Percentiles rank a stretch among this genome's conserved stretches.
These are phyloP conservation scores for Metschnikowia baotianmanensis DNA, from an alignment of 805 yeast species.

Conservation along the genomic window DNA sequence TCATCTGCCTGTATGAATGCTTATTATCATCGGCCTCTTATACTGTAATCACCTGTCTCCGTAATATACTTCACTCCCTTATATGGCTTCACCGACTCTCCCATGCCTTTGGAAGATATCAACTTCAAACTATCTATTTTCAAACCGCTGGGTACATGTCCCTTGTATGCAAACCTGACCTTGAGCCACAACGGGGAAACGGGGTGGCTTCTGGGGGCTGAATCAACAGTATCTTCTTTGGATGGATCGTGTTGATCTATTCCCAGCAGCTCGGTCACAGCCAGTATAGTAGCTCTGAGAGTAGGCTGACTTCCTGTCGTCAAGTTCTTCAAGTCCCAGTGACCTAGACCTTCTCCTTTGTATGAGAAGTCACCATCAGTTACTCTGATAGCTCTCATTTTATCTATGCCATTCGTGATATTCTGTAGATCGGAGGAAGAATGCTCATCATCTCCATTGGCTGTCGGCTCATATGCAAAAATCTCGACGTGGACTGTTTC, in stretches of 20 bases:
- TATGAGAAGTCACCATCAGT: constrained; percentile 77
- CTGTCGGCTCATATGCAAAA: constrained; percentile 16
- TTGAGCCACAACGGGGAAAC: constrained; percentile 39
- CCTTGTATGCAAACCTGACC: constrained; percentile 57
- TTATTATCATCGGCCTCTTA: constrained; percentile 27
- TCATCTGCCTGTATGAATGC: neutral
- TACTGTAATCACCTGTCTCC: constrained; percentile 54
- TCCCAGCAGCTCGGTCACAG: neutral
- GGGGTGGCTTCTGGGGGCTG: neutral
- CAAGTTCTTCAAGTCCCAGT: constrained; percentile 61
- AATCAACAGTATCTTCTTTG: neutral
- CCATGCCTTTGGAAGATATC: constrained; percentile 53
- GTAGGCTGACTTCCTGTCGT: constrained; percentile 66
- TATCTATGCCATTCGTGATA: constrained; percentile 20
- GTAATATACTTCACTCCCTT: constrained; percentile 89
- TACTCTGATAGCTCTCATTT: constrained; percentile 56
- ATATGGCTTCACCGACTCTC: constrained; percentile 68
- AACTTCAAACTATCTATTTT: constrained; percentile 65
- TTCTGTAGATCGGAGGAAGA: neutral
- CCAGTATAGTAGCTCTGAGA: constrained; percentile 54
- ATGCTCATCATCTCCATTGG: constrained; percentile 9
- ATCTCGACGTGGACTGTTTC: constrained; percentile 33
- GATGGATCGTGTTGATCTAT: neutral
- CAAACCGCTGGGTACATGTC: constrained; percentile 73
- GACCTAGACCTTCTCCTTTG: constrained; percentile 50